Base-by-base conservation (phyloP, 805 yeast species). In the Barnettozyma wickerhamii region DNA sequence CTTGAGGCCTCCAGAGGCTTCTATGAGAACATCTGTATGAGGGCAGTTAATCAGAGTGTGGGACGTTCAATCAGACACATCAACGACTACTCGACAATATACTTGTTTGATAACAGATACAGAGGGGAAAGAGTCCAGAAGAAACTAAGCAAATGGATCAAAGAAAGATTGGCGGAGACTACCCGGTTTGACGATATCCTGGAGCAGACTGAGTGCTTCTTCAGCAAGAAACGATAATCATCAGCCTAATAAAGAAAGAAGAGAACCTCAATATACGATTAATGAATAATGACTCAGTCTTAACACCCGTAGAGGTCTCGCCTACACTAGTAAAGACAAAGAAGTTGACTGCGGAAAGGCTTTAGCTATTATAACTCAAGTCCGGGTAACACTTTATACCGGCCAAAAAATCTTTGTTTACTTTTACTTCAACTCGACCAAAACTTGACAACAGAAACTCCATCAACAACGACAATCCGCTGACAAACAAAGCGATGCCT, bases 61-160 rank as follows among this genome's bases (percentile, higher is more conserved):
- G 98, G 97, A 0, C 72, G 98, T 48, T 86, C 96, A 6, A 90
- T 90, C 30, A 68, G 98, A 45, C 96, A 90, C 58, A 73, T 72
- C 19, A 71, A 74, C 31, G 98, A 91, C 60, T 89, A 84, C 56
- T 81, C 97, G 0, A 72, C 77, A 13, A 82, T 91, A 6, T 77
- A 75, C 50, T 65, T 90, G 30, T 51, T 89, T 13, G 98, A 91
- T 58, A 60, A 59, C 24, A 66, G 97, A 40, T 91, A 74, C 48
- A 52, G 52, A 2, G 56, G 57, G 3, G 50, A 52, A 2, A 59
- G 66, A 21, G 77, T 86, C 14, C 77, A 73, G 47, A 41, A 47
- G 0, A 85, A 85, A 53, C 59, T 89, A 26, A 82, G 93, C 27
- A 72, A 72, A 3, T 89, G 96, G 96, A 81, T 89, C 21, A 59